A percentile compares a stretch with the other conserved stretches of the same genome.
phyloP scores from a whole-genome alignment of 2,329 filamentous ascomycete genomes.

The Nannizziopsis barbatae region DNA sequence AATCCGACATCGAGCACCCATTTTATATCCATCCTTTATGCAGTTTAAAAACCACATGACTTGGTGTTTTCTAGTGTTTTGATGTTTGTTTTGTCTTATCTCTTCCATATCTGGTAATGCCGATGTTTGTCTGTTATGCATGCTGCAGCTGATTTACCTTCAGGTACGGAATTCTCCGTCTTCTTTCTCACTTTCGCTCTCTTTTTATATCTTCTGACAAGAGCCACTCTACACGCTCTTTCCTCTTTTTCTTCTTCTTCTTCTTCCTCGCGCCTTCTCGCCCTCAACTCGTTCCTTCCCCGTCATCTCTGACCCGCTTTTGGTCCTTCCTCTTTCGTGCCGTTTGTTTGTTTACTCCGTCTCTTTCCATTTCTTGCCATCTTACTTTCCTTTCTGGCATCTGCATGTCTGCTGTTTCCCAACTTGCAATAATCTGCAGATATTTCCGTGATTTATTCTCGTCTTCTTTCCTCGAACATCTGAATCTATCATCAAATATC shows the following conservation, averaged over 20 bases:
- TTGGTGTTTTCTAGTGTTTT: too few relatives aligned
- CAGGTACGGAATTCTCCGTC: not conserved
- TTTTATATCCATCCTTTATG: not conserved
- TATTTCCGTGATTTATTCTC: constrained; percentile 6
- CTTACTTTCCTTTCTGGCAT: constrained; percentile 7
- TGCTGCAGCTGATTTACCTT: not conserved
- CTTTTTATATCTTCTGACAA: not conserved
- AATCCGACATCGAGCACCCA: not conserved
- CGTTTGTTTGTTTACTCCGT: constrained; percentile 13
- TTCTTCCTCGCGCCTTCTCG: constrained; percentile 5
- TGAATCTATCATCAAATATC: constrained; percentile 1
- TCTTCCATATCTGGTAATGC: too few relatives aligned
- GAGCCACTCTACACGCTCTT: not conserved
- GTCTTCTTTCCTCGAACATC: not conserved
- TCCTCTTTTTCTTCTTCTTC: constrained; percentile 3
- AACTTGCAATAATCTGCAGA: not conserved
- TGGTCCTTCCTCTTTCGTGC: constrained; percentile 17
- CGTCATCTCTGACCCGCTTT: constrained; percentile 16
- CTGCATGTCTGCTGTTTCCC: constrained; percentile 1
- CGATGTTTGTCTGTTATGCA: not conserved
- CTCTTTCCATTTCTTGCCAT: not conserved
- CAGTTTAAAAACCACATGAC: not conserved
- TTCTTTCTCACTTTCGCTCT: not conserved
- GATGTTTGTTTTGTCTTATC: too few relatives aligned
- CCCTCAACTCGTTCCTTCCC: not conserved